Base-by-base conservation (phyloP, 441 rosid species). In the Adansonia rubrostipa region DNA sequence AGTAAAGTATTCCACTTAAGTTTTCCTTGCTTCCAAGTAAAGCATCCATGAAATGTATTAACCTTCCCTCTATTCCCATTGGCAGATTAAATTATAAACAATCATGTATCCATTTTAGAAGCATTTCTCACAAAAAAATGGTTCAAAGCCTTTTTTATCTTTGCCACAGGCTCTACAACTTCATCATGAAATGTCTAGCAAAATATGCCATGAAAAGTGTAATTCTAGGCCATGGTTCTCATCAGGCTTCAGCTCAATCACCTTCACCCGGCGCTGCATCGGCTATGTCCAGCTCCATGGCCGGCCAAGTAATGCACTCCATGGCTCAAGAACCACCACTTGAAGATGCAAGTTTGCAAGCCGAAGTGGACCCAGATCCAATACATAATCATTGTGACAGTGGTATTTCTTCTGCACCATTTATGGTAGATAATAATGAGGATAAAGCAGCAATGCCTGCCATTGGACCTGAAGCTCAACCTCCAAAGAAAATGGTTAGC, bases 401-500 rank as follows among this genome's bases (percentile, higher is more conserved):
- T 13, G 40, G 7, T 28, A 20, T 24, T 7, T 19, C 50, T n/a
- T 50, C 66, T 53, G 7, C n/a, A 24, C 40, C 44, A 4, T 33
- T 65, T n/a, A 3, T 17, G 19, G 50, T 72, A 45, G 71, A 65
- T n/a, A 53, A 42, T 42, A 62, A 68, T 15, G 82, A 61, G 48
- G 77, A 77, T 69, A 85, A 78, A 71, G 77, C 73, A 53, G 4
- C 72, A 66, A 5, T 45, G n/a, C 70, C 85, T 22, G 5, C 64
- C 5, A 28, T 24, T 47, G 77, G 4, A 64, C 2, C 68, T 65
- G 71, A 75, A 76, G 63, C 80, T 56, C 84, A 68, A 69, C 76
- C 81, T 71, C 73, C 87, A 48, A 87, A 81, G 86, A 91, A 84
- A 81, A 45, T n/a, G 79, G 95, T 91, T 1, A 88, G 95, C 88